A percentile compares a stretch with the other conserved stretches of the same genome.
phyloP scores from a whole-genome alignment of 805 yeast genomes.

The Myxozyma monticola region DNA sequence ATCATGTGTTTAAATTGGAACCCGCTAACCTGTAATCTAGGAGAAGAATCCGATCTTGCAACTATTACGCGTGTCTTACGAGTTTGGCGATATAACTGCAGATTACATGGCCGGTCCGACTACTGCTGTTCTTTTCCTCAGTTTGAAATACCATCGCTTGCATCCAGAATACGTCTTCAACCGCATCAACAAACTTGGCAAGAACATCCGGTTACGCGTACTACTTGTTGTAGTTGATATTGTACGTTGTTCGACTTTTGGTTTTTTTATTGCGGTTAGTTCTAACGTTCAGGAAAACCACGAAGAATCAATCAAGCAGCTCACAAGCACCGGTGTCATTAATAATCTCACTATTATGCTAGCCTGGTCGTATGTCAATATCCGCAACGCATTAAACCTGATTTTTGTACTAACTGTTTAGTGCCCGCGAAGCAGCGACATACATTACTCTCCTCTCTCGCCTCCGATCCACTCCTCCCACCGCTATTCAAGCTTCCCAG shows the following conservation, averaged over 20 bases:
- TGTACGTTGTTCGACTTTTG: too few relatives aligned
- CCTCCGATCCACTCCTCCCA: constrained; percentile 37
- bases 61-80: constrained; percentile 34
- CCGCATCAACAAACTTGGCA: constrained; percentile 41
- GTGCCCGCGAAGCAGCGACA: constrained; percentile 41
- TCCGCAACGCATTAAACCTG: background rate
- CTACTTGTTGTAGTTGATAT: constrained; percentile 43
- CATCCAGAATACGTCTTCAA: constrained; percentile 46
- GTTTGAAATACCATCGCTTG: constrained; percentile 33
- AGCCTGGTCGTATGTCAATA: constrained; percentile 37
- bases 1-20: too few relatives aligned
- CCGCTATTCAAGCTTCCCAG: constrained; percentile 37
- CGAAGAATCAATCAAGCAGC: constrained; percentile 38
- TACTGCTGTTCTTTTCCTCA: constrained; percentile 42
- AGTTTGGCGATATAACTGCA: constrained; percentile 39
- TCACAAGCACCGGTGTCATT: constrained; percentile 38
- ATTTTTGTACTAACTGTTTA: background rate
- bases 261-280: background rate
- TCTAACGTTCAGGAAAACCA: constrained; percentile 38
- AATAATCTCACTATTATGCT: constrained; percentile 40
- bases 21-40: background rate
- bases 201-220: constrained; percentile 37
- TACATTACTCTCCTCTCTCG: constrained; percentile 40
- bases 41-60: constrained; percentile 33
- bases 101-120: constrained; percentile 42